Base-by-base conservation (phyloP, 2,329 filamentous ascomycete species). In the Colletotrichum sojae region DNA sequence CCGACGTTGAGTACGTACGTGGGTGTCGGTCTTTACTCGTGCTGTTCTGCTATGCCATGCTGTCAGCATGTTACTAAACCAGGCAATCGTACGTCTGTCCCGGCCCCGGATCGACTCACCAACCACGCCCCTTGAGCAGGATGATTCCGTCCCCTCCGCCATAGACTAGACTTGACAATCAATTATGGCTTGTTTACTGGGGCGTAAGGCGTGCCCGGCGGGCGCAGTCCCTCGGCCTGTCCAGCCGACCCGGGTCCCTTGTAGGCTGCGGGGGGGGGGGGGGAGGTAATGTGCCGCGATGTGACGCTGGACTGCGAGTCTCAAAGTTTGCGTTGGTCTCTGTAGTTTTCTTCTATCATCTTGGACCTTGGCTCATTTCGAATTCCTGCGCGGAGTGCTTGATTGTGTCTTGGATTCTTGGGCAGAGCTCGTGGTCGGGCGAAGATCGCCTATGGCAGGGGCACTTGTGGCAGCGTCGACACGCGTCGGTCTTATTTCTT, bases 121-220 rank as follows among this genome's bases (percentile, higher is more conserved):
- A n/a, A 22, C 36, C 16, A 49, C 18, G 54, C 49, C 18, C 5
- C 25, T 40, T 15, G n/a, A 20, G 46, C 16, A 36, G 22, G 22
- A 25, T 25, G 22, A 3, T 3, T 25, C 22, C 22, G 22, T n/a
- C n/a, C n/a, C n/a, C n/a, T n/a, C n/a, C n/a, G n/a, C n/a, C n/a
- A n/a, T 25, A 36, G 31, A 12, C 31, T 36, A 36, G 31, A 36
- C 31, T 36, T 10, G 25, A 36, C 22, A 25, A 59, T 15, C 20
- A 1, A 31, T 16, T 39, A 18, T 55, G 20, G 10, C 12, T 27
- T 22, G 20, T 18, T 27, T 22, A 31, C 16, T 57, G 40, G 59
- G 58, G 59, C 52, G 36, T 54, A 64, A 64, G 48, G 65, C 60
- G 53, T 58, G 48, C 18, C 60, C 16, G 54, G 27, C 16, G 39